Base-by-base conservation (phyloP, 2,329 filamentous ascomycete genomes). In the Fusarium paranaense region DNA sequence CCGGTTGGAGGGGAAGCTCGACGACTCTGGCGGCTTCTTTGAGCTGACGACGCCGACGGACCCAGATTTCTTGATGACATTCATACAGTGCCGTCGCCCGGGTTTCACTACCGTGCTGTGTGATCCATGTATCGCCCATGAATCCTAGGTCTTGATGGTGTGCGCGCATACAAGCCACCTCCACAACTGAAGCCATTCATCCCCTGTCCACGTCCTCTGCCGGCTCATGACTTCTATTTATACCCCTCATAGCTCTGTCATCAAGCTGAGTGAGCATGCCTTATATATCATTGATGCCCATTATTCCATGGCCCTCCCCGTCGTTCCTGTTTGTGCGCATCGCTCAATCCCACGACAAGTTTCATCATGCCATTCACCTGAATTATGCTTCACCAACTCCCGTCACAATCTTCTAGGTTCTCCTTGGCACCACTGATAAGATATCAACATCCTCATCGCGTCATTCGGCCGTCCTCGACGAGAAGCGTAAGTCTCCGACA, bases 41-140 rank as follows among this genome's bases (percentile, higher is more conserved):
- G 71, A 71, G 71, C 71, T 74, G 68, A 72, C 61, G 68, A 73
- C 71, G 59, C 74, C 71, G 56, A 54, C 54, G 20, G 62, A 35
- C 58, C 57, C 58, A 57, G 59, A 73, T 38, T 73, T 72, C 50
- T 30, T 22, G 57, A 40, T 38, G 18, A 8, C 25, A 20, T 27
- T 18, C 45, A 32, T 45, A 72, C 64, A 69, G 61, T 66, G 52
- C 40, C 56, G 27, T 45, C 50, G 40, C 42, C 45, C n/a, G 14
- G n/a, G 42, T 61, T 56, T 38, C 42, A 33, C 52, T 63, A 70
- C 70, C 60, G 58, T 70, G 37, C 38, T 22, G n/a, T 25, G 47
- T 30, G 35, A 30, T 30, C 60, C n/a, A 40, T 54, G 47, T 20
- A 54, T 52, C 25, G 16, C 18, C 45, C 25, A 30, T 47, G 11